These are phyloP conservation scores for Suillus sp. DNA, from an alignment of 768 basidiomycete species.

Conservation along the genomic window DNA sequence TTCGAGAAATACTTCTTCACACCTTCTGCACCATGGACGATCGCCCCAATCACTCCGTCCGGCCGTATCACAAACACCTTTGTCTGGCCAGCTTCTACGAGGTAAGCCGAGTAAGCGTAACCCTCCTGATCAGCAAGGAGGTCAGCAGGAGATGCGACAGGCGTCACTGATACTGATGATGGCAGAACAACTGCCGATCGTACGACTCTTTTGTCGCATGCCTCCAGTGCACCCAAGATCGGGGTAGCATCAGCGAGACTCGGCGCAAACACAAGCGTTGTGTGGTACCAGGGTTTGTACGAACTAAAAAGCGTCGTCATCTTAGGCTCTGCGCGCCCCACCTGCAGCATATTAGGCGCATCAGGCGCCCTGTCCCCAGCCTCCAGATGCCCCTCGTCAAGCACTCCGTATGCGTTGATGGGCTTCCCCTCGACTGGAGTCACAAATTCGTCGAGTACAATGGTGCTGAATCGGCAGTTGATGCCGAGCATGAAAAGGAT, in stretches of 20 bases:
- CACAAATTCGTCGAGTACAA: conserved; percentile 24
- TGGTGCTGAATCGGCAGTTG: conserved; percentile 29
- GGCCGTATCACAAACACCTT: conserved; percentile 41
- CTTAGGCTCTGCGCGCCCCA: conserved; percentile 4
- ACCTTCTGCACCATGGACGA: conserved; percentile 24
- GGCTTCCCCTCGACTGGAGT: conserved; percentile 12
- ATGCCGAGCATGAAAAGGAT: conserved; percentile 23
- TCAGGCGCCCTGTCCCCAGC: conserved; percentile 53
- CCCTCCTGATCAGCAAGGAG: conserved; percentile 37
- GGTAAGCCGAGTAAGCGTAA: conserved; percentile 40
- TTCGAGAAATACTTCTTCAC: conserved; percentile 20
- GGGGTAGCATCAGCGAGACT: conserved; percentile 11
- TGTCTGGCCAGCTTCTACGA: conserved; percentile 30
- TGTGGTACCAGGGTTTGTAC: conserved; percentile 31
- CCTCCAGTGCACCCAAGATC: not conserved
- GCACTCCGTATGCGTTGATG: conserved; percentile 9
- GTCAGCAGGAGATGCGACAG: conserved; percentile 19
- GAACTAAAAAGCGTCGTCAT: conserved; percentile 29
- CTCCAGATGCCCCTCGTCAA: conserved; percentile 25
- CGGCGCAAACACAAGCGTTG: conserved; percentile 33
- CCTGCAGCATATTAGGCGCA: conserved; percentile 34
- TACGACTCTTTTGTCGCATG: conserved; percentile 2
- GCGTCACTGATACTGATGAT: not conserved
- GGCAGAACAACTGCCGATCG: conserved; percentile 9
- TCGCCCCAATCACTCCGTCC: conserved; percentile 45